These are phyloP conservation scores for Plantago ovata DNA, from an alignment of 257 asterid genomes.

Conservation along the genomic window DNA sequence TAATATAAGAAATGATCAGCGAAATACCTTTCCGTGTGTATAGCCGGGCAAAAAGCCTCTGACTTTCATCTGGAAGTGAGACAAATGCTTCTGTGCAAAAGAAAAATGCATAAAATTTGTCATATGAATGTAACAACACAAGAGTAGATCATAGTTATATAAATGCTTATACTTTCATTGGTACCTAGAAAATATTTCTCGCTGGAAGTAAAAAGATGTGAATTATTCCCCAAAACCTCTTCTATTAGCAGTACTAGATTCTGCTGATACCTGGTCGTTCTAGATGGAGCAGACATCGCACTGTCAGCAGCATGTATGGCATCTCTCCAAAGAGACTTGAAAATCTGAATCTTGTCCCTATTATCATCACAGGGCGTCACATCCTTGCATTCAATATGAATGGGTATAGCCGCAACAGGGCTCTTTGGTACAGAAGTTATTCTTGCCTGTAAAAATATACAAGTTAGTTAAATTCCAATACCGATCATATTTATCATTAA, in stretches of 20 bases:
- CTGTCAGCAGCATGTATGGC: slow-evolving; percentile 45
- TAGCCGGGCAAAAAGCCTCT: slow-evolving; percentile 78
- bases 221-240: slow-evolving; percentile 59
- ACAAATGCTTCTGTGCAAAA: slow-evolving; percentile 53
- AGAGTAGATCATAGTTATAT: neutral
- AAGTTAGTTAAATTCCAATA: slow-evolving; percentile 16
- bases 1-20: no score
- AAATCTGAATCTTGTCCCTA: slow-evolving; percentile 32
- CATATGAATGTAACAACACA: neutral
- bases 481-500: slow-evolving; percentile 5
- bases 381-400: slow-evolving; percentile 54
- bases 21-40: slow-evolving; percentile 83
- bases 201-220: slow-evolving; percentile 55
- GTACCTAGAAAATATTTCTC: slow-evolving; percentile 83
- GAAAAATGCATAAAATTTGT: neutral
- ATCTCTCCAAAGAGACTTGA: slow-evolving; percentile 54
- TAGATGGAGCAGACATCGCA: slow-evolving; percentile 44
- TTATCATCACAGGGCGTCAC: slow-evolving; percentile 27
- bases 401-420: slow-evolving; percentile 58
- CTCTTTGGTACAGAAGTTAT: slow-evolving; percentile 63
- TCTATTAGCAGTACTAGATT: slow-evolving; percentile 64
- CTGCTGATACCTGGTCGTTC: slow-evolving; percentile 58
- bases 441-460: slow-evolving; percentile 51
- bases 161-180: slow-evolving; percentile 5
- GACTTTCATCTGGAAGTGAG: slow-evolving; percentile 79